Conservation (phyloP, 2,329 filamentous ascomycete genomes). For the Penicillium sp. region DNA sequence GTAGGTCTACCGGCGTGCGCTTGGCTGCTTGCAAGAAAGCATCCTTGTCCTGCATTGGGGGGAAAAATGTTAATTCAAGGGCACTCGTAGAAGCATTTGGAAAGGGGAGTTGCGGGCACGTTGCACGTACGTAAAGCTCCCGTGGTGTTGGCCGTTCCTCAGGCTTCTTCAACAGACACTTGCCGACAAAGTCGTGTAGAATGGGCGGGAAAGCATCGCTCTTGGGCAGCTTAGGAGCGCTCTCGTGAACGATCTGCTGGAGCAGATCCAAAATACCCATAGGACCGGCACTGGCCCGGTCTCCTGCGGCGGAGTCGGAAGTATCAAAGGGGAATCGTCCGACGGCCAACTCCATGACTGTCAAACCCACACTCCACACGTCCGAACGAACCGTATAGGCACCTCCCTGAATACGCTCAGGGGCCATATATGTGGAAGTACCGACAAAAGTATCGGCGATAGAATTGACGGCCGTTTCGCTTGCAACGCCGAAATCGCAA, state of each 20-base stretch:
- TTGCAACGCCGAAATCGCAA: constrained; percentile 98
- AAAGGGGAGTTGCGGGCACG: too few species aligned
- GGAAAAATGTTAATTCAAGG: constrained; percentile 20
- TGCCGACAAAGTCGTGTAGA: constrained; percentile 94
- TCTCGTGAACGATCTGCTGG: constrained; percentile 97
- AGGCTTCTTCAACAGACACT: constrained; percentile 88
- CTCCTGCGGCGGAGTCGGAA: constrained; percentile 75
- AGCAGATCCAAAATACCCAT: constrained; percentile 94
- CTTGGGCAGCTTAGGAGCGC: constrained; percentile 89
- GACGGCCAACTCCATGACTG: constrained; percentile 95
- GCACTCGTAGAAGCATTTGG: neutral
- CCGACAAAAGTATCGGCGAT: constrained; percentile 98
- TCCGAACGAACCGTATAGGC: constrained; percentile 98
- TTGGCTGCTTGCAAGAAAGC: constrained; percentile 96
- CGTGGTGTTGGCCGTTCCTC: constrained; percentile 88
- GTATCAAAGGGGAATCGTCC: constrained; percentile 93
- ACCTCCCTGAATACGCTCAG: constrained; percentile 94
- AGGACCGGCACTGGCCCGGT: constrained; percentile 69
- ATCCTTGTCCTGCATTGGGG: constrained; percentile 72
- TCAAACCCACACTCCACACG: constrained; percentile 96
- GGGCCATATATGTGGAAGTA: constrained; percentile 99
- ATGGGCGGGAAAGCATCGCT: constrained; percentile 96
- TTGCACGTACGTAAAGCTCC: constrained; percentile 77
- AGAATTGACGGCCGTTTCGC: constrained; percentile 96
- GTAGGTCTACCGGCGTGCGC: constrained; percentile 89